Base-by-base conservation (phyloP, 176 grass and related monocot species). In the Cocos nucifera region DNA sequence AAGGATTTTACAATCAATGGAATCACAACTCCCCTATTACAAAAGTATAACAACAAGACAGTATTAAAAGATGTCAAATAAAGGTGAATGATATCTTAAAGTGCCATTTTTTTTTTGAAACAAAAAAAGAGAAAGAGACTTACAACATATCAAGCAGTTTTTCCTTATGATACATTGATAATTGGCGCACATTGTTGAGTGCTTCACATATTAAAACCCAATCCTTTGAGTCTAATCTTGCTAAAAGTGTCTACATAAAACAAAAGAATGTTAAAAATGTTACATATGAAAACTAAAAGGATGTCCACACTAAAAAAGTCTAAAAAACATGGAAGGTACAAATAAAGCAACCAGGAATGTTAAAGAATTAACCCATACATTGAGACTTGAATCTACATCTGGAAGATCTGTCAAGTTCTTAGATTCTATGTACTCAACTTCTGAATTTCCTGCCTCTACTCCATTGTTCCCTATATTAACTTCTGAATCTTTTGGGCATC, bases 181-280 rank as follows among this genome's bases (percentile, higher is more conserved):
- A 64, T 51, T 89, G 93, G 19, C 93, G 87, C 49, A 89, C 87
- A 78, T 92, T 92, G 73, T 98, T 98, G 17, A 98, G 84, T 61
- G 87, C 87, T 86, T 86, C 87, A 75, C 87, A 98, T 73, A 86
- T 80, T 67, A 72, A 74, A 65, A 98, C 17, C 93, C 93, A 98
- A 51, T 92, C 81, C 70, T 92, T 98, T 19, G 93, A 92, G 51
- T 98, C 93, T 82, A 98, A 70, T 69, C 87, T 98, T 52, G 65
- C 63, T 67, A 85, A 52, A 56, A 98, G 64, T 49, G 93, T 89
- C 93, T 98, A 57, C 56, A 52, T 48, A 61, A 65, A 65, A 56
- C 39, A 15, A 76, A 54, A n/a, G 57, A 48, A 56, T 69, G 54
- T 27, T 28, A 26, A 69, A 62, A 70, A 18, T 49, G 15, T 18